These are phyloP conservation scores for Termitomyces heimii DNA, from an alignment of 768 basidiomycete species.

Conservation along the genomic window DNA sequence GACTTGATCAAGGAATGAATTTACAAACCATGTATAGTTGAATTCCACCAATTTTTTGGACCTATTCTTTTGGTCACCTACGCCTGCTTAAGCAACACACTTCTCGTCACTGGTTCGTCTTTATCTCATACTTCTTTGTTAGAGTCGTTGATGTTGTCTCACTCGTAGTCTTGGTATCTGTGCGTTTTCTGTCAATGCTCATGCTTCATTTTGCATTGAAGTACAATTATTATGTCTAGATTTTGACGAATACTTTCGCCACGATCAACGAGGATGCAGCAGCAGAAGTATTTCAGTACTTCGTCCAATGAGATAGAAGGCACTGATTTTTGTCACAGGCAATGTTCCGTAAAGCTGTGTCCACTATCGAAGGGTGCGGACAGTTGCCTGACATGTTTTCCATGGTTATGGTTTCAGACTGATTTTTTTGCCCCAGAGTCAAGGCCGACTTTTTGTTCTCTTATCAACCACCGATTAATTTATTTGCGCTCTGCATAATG, in stretches of 20 bases:
- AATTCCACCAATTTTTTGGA: slow-evolving; percentile 85
- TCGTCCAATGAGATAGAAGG: background rate
- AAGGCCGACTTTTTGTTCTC: slow-evolving; percentile 91
- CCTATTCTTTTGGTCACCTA: slow-evolving; percentile 89
- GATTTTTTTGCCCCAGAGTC: slow-evolving; percentile 37
- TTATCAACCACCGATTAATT: slow-evolving; percentile 91
- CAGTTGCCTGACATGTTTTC: background rate
- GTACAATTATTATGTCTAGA: slow-evolving; percentile 37
- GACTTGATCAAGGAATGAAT: background rate
- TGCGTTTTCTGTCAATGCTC: slow-evolving; percentile 25
- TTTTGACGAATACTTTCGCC: slow-evolving; percentile 92
- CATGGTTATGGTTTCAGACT: background rate
- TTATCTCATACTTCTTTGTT: background rate
- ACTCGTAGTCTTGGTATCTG: slow-evolving; percentile 66
- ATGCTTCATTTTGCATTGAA: background rate
- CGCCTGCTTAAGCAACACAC: slow-evolving; percentile 87
- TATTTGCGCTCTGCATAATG: slow-evolving; percentile 82
- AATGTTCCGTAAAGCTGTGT: slow-evolving; percentile 92
- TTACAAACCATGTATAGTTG: slow-evolving; percentile 27
- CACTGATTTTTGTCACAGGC: slow-evolving; percentile 42
- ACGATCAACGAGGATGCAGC: slow-evolving; percentile 90
- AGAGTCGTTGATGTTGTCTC: slow-evolving; percentile 3
- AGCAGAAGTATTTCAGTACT: slow-evolving; percentile 60
- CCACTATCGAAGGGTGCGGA: slow-evolving; percentile 84
- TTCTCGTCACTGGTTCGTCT: slow-evolving; percentile 73